Base-by-base conservation (phyloP, 768 basidiomycete genomes). In the Basidioascus undulatus region DNA sequence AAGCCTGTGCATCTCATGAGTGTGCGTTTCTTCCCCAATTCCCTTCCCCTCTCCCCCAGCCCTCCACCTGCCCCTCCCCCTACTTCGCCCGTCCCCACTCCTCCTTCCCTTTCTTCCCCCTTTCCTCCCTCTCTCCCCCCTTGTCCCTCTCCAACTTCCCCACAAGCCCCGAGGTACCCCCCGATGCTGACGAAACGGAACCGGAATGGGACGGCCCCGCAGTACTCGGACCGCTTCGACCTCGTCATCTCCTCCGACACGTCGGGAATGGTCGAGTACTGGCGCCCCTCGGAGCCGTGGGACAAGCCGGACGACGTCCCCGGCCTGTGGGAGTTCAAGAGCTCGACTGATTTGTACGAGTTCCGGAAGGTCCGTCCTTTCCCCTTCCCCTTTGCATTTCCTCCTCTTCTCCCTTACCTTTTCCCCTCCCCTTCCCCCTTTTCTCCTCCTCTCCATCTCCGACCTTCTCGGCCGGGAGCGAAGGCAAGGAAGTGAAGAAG, bases 221-320 rank as follows among this genome's bases (percentile, higher is more conserved):
- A 96, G 86, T 98, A 84, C 62, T 82, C 80, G 43, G 75, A 87
- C 50, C 68, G 68, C 47, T 86, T 78, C 54, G 77, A 92, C 55
- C 76, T 75, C 9, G 86, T 96, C 15, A 67, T 98, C 21, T 92
- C 87, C 12, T 82, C 83, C 2, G 92, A 98, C 49, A 79, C 92
- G 57, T 72, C 70, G 10, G 92, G 92, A 0, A 92, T 96, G 53
- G 61, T 98, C 24, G 92, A 98, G 57, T 92, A 87, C 56, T 98
- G 92, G 92, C 71, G 73, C 52, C 87, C 89, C 1, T 58, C 56
- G 8, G 87, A 94, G 53, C 82, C 84, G 2, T 96, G 86, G 55
- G 76, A 72, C 38, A 59, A 72, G 31, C 89, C 92, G 1, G 72
- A 71, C 48, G 71, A 74, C 42, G 63, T 82, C 1, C 64, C 70